Evolutionary conservation across 768 basidiomycete species (phyloP), one percentile per base, ranked within the genome.

Genomic region (Suillus weaverae): DNA sequence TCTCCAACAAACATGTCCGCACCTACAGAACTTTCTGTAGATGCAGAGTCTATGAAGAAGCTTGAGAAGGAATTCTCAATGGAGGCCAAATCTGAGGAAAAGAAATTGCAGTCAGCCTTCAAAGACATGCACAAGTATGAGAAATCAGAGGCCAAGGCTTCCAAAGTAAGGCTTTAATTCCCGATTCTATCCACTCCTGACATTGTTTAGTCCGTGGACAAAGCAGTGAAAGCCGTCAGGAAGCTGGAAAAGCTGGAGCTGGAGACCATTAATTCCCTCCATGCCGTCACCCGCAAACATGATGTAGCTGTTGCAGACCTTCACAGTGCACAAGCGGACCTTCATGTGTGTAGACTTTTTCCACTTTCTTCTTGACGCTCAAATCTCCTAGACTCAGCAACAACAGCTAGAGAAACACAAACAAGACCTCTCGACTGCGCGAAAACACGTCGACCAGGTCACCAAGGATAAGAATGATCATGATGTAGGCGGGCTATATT

Each of bases 41-140:
- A 69, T 67, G 70, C 66, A 61, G 70, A 70, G 64, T 71, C 76
- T 9, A 56, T 79, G 50, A 81, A 79, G 69, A 74, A 79, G 69
- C 63, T 79, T 56, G 84, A 86, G 70, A 84, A 81, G 62, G 73
- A 74, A 20, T 73, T 86, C 41, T 68, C 76, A 5, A 79, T 79
- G 60, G 87, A 89, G 67, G 82, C 83, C 20, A 84, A 83, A 68
- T 76, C 79, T 32, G 86, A 87, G 71, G 79, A 84, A 62, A 79
- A 75, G 55, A 74, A 74, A 38, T 72, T 90, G 68, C 80, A 86
- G 71, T 80, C 82, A 54, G 80, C 84, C 39, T 66, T 86, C 66
- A 86, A 85, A 70, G 84, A 87, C 57, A 76, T 90, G 38, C 74
- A 76, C 22, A 76, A 77, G 38, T 78, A 81, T 9, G 86, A 90